Conservation (phyloP, 768 basidiomycete genomes). For the Terana coerulea region DNA sequence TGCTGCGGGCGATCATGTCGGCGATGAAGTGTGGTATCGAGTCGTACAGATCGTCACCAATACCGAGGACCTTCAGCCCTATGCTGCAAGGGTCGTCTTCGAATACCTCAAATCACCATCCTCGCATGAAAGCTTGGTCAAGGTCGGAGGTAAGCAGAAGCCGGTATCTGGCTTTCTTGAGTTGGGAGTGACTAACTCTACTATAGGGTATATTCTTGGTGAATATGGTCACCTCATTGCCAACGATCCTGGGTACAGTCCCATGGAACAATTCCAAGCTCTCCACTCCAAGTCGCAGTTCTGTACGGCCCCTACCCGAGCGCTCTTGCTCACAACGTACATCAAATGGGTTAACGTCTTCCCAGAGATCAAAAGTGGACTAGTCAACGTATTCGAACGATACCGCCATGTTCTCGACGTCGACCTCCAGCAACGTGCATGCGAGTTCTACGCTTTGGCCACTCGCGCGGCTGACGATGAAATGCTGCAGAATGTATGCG, state of each 20-base stretch:
- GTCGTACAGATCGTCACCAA: slow-evolving; percentile 98
- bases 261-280: slow-evolving; percentile 89
- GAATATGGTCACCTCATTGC: slow-evolving; percentile 99
- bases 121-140: slow-evolving; percentile 91
- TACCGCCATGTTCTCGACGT: slow-evolving; percentile 97
- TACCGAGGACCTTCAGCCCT: slow-evolving; percentile 95
- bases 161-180: neutral
- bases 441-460: slow-evolving; percentile 92
- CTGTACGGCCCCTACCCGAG: slow-evolving; percentile 87
- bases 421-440: slow-evolving; percentile 96
- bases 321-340: slow-evolving; percentile 92
- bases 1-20: slow-evolving; percentile 97
- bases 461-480: slow-evolving; percentile 86
- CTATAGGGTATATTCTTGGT: slow-evolving; percentile 86
- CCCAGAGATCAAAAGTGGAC: slow-evolving; percentile 94
- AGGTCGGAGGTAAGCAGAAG: slow-evolving; percentile 78
- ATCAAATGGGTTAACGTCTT: slow-evolving; percentile 99
- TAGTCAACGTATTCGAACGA: slow-evolving; percentile 92
- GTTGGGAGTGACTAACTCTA: neutral
- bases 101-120: slow-evolving; percentile 83
- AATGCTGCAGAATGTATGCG: slow-evolving; percentile 89
- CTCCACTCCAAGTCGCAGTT: slow-evolving; percentile 95
- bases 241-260: slow-evolving; percentile 90
- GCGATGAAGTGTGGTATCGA: slow-evolving; percentile 99
- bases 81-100: slow-evolving; percentile 90